Conservation (phyloP, 257 asterid species). For the Przewalskia tangutica region DNA sequence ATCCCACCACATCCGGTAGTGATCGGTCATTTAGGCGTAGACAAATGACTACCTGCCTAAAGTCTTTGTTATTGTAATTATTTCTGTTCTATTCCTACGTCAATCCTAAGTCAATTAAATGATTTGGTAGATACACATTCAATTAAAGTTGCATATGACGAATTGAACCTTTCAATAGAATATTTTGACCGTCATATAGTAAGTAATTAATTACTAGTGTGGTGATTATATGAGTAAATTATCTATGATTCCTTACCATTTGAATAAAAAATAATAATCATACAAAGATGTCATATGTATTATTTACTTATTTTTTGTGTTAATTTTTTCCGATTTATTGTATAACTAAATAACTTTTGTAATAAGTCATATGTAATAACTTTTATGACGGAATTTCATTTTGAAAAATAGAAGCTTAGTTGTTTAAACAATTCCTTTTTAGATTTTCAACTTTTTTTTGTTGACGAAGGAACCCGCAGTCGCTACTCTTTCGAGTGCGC, state of each 20-base stretch:
- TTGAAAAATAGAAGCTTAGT: too few species aligned
- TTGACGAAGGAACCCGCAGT: too few species aligned
- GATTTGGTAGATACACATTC: neutral
- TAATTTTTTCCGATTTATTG: neutral
- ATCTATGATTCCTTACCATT: too few species aligned
- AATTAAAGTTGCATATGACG: neutral
- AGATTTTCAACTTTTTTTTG: too few species aligned
- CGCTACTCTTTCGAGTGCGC: too few species aligned
- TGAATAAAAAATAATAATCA: neutral
- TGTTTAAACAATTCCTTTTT: too few species aligned
- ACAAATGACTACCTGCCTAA: neutral
- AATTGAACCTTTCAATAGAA: neutral
- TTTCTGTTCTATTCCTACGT: neutral
- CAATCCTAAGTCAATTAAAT: neutral
- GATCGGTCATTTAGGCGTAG: neutral
- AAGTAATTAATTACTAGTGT: neutral
- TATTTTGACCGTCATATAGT: neutral
- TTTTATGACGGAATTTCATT: too few species aligned
- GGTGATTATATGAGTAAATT: too few species aligned
- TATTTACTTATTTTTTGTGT: neutral
- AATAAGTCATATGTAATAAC: too few species aligned
- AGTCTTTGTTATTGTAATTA: neutral
- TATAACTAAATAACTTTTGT: neutral
- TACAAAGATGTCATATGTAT: neutral
- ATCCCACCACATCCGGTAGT: too few species aligned